These are phyloP conservation scores for Agroathelia rolfsii DNA, from an alignment of 1,284 basidiomycete genomes.

Conservation along the genomic window DNA sequence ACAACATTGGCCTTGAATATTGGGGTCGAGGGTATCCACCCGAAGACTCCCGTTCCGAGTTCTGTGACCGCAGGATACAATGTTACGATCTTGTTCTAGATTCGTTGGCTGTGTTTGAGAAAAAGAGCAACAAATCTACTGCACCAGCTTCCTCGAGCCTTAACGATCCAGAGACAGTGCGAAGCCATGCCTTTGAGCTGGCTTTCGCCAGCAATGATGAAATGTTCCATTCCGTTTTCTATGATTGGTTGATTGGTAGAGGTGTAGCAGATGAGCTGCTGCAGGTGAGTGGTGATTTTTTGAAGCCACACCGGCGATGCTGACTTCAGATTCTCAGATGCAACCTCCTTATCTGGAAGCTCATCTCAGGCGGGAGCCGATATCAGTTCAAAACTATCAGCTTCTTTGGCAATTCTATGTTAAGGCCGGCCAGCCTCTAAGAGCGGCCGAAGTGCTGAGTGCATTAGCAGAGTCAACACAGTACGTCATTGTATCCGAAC, in stretches of 20 bases:
- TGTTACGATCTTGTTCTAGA: slow-evolving; percentile 83
- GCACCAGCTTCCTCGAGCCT: slow-evolving; percentile 17
- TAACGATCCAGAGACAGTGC: slow-evolving; percentile 56
- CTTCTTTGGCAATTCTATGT: slow-evolving; percentile 96
- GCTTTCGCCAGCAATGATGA: slow-evolving; percentile 82
- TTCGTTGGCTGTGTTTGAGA: slow-evolving; percentile 75
- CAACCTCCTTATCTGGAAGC: slow-evolving; percentile 79
- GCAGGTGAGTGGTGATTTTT: slow-evolving; percentile 53
- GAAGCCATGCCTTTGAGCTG: slow-evolving; percentile 69
- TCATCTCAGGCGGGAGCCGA: slow-evolving; percentile 78
- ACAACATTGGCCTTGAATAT: slow-evolving; percentile 69
- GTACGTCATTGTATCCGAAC: slow-evolving; percentile 34
- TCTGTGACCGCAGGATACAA: slow-evolving; percentile 52
- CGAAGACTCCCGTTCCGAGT: slow-evolving; percentile 50
- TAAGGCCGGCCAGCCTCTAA: slow-evolving; percentile 75
- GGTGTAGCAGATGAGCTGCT: slow-evolving; percentile 83
- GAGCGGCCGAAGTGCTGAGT: slow-evolving; percentile 84
- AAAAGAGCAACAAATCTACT: slow-evolving; percentile 32
- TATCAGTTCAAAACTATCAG: slow-evolving; percentile 76
- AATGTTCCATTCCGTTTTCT: slow-evolving; percentile 90
- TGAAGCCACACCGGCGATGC: no score
- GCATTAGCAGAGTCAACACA: slow-evolving; percentile 79
- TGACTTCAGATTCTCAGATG: slow-evolving; percentile 38
- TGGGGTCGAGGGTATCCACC: slow-evolving; percentile 61
- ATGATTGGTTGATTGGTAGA: slow-evolving; percentile 84